Percentiles rank a stretch among this genome's conserved stretches.
Evolutionary conservation across 2,329 filamentous ascomycete genomes (phyloP).

Genomic region (Xylariaceae sp.): DNA sequence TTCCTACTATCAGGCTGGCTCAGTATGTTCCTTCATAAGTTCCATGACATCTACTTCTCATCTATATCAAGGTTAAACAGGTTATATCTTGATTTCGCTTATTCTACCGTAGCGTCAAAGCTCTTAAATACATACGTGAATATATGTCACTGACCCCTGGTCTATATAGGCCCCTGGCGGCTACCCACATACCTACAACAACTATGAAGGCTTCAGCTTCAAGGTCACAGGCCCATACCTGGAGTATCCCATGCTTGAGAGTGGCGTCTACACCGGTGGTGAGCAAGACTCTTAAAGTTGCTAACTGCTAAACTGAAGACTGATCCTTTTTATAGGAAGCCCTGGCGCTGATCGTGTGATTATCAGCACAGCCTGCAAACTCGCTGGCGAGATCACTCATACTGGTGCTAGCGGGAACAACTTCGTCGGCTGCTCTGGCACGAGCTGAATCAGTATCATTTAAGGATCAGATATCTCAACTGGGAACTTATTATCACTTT

Average conservation of each 20-base stretch:
- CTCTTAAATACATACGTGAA: not conserved
- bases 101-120: no score
- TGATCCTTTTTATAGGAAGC: slow-evolving; percentile 50
- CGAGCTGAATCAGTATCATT: slow-evolving; percentile 25
- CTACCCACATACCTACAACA: slow-evolving; percentile 66
- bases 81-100: no score
- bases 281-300: slow-evolving; percentile 31
- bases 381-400: slow-evolving; percentile 72
- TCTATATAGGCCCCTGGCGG: slow-evolving; percentile 50
- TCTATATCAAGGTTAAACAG: no score
- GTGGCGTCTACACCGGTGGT: slow-evolving; percentile 62
- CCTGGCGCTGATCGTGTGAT: slow-evolving; percentile 72
- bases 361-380: slow-evolving; percentile 61
- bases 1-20: slow-evolving; percentile 51
- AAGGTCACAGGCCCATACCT: slow-evolving; percentile 62
- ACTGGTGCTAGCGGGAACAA: slow-evolving; percentile 71
- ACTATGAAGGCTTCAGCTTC: slow-evolving; percentile 68
- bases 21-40: slow-evolving; percentile 41
- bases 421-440: slow-evolving; percentile 66
- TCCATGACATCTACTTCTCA: no score
- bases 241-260: slow-evolving; percentile 65
- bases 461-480: not conserved
- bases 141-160: not conserved
- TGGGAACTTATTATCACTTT: not conserved
- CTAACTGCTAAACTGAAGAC: not conserved